phyloP scores from a whole-genome alignment of 495 filamentous ascomycete genomes.

The Penicillium silybi region DNA sequence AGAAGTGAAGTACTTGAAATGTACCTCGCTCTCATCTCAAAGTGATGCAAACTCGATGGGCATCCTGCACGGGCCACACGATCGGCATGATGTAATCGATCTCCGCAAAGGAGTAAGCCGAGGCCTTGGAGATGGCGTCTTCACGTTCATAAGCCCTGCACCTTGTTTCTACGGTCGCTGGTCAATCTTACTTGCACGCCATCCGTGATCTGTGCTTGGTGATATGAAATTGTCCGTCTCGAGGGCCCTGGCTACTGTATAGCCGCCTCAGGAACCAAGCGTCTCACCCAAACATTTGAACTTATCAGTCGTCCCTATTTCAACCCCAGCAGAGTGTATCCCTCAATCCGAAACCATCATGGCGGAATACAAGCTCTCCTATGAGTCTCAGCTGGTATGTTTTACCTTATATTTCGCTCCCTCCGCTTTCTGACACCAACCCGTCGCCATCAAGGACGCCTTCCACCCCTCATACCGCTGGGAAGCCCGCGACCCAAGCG shows the following conservation, averaged over 20 bases:
- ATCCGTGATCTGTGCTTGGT: neutral
- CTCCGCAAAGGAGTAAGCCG: slow-evolving; percentile 14
- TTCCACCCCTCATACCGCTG: slow-evolving; percentile 49
- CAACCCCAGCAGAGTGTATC: neutral
- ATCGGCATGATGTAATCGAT: slow-evolving; percentile 32
- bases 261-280: neutral
- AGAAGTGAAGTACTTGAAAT: neutral
- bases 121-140: slow-evolving; percentile 11
- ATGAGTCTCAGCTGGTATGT: slow-evolving; percentile 33
- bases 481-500: slow-evolving; percentile 30
- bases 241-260: neutral
- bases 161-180: neutral
- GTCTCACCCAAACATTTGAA: neutral
- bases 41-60: neutral
- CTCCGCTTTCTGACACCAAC: slow-evolving; percentile 1
- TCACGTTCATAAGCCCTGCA: slow-evolving; percentile 18
- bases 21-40: neutral
- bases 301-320: neutral
- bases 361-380: slow-evolving; percentile 31
- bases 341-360: slow-evolving; percentile 6
- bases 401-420: neutral
- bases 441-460: slow-evolving; percentile 35
- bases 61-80: slow-evolving; percentile 18
- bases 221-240: neutral
- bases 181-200: neutral